Conservation (phyloP, 1,284 basidiomycete genomes). For the Porodaedalea pini region DNA sequence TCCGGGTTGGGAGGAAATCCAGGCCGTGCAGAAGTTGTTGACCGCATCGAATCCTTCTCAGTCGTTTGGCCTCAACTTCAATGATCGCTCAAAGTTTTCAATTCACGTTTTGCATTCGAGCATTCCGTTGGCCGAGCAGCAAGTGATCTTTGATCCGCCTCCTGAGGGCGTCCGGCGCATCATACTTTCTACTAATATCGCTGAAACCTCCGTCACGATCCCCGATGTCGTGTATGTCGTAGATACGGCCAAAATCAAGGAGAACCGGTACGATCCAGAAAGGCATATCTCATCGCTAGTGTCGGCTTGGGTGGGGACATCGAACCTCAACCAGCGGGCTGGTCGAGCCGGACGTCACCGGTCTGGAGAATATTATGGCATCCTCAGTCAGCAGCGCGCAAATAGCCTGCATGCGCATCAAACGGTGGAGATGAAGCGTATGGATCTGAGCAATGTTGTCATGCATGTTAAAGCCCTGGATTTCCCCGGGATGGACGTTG, state of each 20-base stretch:
- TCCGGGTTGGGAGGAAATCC: conserved; percentile 92
- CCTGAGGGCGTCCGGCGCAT: conserved; percentile 76
- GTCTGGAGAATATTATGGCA: conserved; percentile 87
- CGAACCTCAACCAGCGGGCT: conserved; percentile 92
- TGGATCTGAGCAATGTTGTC: conserved; percentile 87
- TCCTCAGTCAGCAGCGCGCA: conserved; percentile 69
- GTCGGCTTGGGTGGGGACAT: conserved; percentile 87
- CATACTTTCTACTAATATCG: conserved; percentile 94
- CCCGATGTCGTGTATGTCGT: conserved; percentile 96
- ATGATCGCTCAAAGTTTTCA: conserved; percentile 55
- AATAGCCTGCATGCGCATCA: conserved; percentile 75
- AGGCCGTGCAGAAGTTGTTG: conserved; percentile 70
- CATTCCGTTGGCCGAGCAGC: conserved; percentile 88
- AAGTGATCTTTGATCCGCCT: conserved; percentile 85
- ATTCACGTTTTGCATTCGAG: conserved; percentile 92
- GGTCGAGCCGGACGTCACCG: conserved; percentile 94
- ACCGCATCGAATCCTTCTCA: conserved; percentile 41
- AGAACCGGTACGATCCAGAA: conserved; percentile 90
- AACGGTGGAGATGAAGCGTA: conserved; percentile 94
- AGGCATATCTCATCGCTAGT: conserved; percentile 85
- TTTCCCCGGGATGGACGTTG: conserved; percentile 83
- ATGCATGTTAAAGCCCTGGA: conserved; percentile 98
- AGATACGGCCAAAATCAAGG: conserved; percentile 87
- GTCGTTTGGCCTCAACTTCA: conserved; percentile 61
- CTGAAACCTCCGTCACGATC: conserved; percentile 94